Evolutionary conservation across 331 rosid genomes (phyloP), one percentile per base, ranked within the genome.

Genomic region (Quercus phellos): DNA sequence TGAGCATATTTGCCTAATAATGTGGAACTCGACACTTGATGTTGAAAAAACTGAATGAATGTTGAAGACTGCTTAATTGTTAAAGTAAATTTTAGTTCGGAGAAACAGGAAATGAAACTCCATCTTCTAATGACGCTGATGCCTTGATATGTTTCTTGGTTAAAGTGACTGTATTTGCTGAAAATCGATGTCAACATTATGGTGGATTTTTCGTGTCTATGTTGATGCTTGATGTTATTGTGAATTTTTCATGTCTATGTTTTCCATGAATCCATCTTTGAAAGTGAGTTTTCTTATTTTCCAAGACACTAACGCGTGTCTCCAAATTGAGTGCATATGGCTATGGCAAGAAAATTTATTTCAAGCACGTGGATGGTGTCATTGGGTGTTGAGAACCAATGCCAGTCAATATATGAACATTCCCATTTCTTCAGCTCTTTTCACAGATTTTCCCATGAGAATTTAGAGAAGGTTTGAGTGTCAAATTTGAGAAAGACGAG

Each of bases 1-100:
- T 93, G 78, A 88, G 93, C 89, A 88, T 95, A 77, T 91, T 88
- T 78, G 96, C 90, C 0, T 94, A 86, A 81, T 70, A 38, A 5
- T 71, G 69, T 81, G 77, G 60, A 77, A 74, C 34, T 51, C 72
- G 73, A 80, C 77, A 38, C 78, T 76, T 51, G 67, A 68, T 53
- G 80, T 74, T 86, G 72, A 58, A 78, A 74, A 78, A 77, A 76
- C 50, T 79, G 17, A 26, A 67, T 38, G 60, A 53, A 13, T 58
- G 78, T 74, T 30, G 73, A 72, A 72, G 46, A 24, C 26, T 34
- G 73, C 8, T 50, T 29, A 16, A 5, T 76, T 21, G 55, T 32
- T 46, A 5, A 16, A 46, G 53, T 35, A 34, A 66, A 55, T 70
- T 56, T 29, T 77, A 42, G 14, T 6, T 29, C 21, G 78, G 69